Evolutionary conservation across 257 asterid species (phyloP).

Genomic region (Solanum ossicruentum): DNA sequence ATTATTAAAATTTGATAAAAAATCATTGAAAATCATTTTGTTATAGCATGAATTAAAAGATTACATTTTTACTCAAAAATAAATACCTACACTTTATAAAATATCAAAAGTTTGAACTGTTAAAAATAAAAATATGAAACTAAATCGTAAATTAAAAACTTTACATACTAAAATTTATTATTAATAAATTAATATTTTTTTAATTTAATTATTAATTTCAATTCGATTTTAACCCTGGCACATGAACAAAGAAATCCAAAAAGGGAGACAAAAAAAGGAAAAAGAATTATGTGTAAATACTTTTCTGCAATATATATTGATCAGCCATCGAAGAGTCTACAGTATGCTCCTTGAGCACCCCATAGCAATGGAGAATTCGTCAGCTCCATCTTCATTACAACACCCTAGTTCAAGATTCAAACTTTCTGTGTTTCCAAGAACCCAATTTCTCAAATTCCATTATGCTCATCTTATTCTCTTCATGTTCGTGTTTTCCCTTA

Average conservation of each 20-base stretch:
- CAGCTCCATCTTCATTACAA: neutral
- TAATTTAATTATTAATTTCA: too few species aligned
- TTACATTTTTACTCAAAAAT: too few species aligned
- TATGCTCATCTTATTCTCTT: neutral
- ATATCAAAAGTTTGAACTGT: too few species aligned
- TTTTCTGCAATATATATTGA: neutral
- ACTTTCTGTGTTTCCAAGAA: neutral
- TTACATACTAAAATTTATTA: too few species aligned
- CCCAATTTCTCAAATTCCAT: neutral
- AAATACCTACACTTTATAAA: too few species aligned
- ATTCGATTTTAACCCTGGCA: too few species aligned
- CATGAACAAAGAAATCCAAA: neutral
- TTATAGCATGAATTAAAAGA: too few species aligned
- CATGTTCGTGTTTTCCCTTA: slow-evolving; percentile 2
- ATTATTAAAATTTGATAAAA: too few species aligned
- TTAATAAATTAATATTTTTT: too few species aligned
- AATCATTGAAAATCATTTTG: too few species aligned
- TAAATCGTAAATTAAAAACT: too few species aligned
- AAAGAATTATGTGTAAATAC: neutral
- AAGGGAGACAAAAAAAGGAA: neutral
- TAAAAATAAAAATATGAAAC: too few species aligned
- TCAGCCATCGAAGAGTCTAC: neutral
- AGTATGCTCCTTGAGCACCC: neutral
- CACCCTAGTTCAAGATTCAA: neutral
- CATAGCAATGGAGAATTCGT: neutral